Percentiles rank a stretch among this genome's conserved stretches.
These are phyloP conservation scores for Domatiomyces globalis DNA, from an alignment of 2,329 filamentous ascomycete species.

Conservation along the genomic window DNA sequence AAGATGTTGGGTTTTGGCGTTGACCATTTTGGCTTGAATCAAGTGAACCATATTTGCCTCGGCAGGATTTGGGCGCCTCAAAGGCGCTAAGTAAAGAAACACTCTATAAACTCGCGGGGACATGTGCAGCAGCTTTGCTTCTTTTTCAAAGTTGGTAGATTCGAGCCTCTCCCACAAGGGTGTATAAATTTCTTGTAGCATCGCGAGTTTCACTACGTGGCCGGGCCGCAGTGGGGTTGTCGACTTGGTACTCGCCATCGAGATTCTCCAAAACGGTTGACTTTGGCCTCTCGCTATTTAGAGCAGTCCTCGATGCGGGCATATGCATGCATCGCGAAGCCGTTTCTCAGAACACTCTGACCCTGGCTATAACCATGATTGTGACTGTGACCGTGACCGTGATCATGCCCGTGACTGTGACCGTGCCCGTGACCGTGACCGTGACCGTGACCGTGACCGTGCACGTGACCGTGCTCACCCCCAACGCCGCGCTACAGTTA, in stretches of 20 bases:
- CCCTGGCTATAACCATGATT: too few species aligned
- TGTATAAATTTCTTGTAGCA: background rate
- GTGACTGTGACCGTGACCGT: too few species aligned
- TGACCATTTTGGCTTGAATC: too few species aligned
- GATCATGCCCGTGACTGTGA: background rate
- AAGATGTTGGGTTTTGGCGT: too few species aligned
- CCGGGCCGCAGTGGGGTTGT: background rate
- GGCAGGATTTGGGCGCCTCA: too few species aligned
- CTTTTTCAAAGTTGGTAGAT: background rate
- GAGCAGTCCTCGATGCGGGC: background rate
- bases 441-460: background rate
- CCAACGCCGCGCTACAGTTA: too few species aligned
- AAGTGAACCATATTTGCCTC: too few species aligned
- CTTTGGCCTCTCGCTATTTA: background rate
- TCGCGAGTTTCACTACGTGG: background rate
- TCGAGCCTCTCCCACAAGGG: background rate
- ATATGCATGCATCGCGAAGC: background rate
- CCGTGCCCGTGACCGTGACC: background rate
- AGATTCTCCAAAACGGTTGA: background rate
- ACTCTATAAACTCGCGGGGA: too few species aligned
- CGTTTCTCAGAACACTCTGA: background rate
- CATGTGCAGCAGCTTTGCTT: background rate
- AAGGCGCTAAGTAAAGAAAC: too few species aligned
- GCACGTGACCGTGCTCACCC: background rate
- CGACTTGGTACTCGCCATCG: background rate